Percentiles rank a stretch among this genome's conserved stretches.
phyloP scores from a whole-genome alignment of 148 eudicot genomes.

The Cornus florida region DNA sequence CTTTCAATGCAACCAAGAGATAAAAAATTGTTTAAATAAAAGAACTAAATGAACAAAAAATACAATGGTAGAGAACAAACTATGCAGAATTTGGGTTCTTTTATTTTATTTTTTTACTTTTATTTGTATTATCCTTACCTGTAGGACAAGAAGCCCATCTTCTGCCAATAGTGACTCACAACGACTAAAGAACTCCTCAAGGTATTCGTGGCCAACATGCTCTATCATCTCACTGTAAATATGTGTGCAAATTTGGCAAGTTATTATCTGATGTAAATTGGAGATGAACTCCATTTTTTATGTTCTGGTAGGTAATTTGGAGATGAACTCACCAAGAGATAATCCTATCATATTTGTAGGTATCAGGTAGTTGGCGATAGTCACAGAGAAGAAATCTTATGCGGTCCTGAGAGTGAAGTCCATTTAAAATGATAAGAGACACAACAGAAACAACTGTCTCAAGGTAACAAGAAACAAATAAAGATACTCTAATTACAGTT shows the following conservation, averaged over 20 bases:
- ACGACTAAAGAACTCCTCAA: conserved; percentile 68
- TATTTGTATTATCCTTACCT: conserved; percentile 38
- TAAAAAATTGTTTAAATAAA: too few species aligned
- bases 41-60: too few species aligned
- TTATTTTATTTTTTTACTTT: neutral
- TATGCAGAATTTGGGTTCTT: neutral
- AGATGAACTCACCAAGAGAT: conserved; percentile 65
- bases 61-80: too few species aligned
- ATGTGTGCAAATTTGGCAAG: neutral
- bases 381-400: conserved; percentile 80
- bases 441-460: too few species aligned
- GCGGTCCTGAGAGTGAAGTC: conserved; percentile 47
- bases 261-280: neutral
- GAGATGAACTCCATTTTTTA: neutral
- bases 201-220: conserved; percentile 79
- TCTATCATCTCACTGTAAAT: conserved; percentile 86
- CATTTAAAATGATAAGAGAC: neutral
- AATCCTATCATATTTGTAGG: conserved; percentile 66
- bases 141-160: conserved; percentile 75
- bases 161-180: conserved; percentile 71
- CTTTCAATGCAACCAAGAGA: too few species aligned
- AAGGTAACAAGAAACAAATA: too few species aligned
- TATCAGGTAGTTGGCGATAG: conserved; percentile 69
- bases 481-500: too few species aligned
- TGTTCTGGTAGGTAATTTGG: too few species aligned